Percentiles rank a stretch among this genome's conserved stretches.
These are phyloP conservation scores for Baorangia bicolor DNA, from an alignment of 768 basidiomycete species.

Conservation along the genomic window DNA sequence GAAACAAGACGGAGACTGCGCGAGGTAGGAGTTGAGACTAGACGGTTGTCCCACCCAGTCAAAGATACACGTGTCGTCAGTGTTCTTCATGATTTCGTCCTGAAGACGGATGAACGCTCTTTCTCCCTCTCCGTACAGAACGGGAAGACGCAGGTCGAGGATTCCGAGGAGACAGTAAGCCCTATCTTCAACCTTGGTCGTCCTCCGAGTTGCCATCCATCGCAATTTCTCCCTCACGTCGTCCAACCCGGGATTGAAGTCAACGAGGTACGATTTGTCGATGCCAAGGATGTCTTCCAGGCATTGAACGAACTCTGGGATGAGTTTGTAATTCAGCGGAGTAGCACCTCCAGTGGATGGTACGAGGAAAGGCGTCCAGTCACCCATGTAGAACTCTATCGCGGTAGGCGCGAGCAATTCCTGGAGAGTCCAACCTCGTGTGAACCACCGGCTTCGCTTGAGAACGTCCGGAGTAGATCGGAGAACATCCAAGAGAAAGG, in stretches of 20 bases:
- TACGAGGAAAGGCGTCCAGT: conserved; percentile 23
- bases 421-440: conserved; percentile 30
- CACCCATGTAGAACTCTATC: conserved; percentile 26
- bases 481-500: conserved; percentile 27
- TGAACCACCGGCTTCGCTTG: conserved; percentile 25
- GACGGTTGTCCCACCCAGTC: conserved; percentile 30
- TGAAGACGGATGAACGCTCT: conserved; percentile 26
- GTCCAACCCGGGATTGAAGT: conserved; percentile 26
- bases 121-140: conserved; percentile 27
- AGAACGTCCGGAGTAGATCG: conserved; percentile 12
- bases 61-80: conserved; percentile 26
- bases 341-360: neutral
- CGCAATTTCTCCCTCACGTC: conserved; percentile 26
- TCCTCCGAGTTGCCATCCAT: conserved; percentile 30
- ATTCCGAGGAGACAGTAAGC: conserved; percentile 32
- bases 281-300: conserved; percentile 18
- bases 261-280: conserved; percentile 19
- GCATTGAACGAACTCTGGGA: conserved; percentile 19
- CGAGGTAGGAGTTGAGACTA: conserved; percentile 26
- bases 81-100: conserved; percentile 29
- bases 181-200: conserved; percentile 30
- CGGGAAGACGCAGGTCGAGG: conserved; percentile 28
- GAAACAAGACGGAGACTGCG: conserved; percentile 25
- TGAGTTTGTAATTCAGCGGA: conserved; percentile 22
- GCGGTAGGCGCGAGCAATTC: conserved; percentile 27